Base-by-base conservation (phyloP, 1,139 yeast species). In the Scheffersomyces illinoinensis region DNA sequence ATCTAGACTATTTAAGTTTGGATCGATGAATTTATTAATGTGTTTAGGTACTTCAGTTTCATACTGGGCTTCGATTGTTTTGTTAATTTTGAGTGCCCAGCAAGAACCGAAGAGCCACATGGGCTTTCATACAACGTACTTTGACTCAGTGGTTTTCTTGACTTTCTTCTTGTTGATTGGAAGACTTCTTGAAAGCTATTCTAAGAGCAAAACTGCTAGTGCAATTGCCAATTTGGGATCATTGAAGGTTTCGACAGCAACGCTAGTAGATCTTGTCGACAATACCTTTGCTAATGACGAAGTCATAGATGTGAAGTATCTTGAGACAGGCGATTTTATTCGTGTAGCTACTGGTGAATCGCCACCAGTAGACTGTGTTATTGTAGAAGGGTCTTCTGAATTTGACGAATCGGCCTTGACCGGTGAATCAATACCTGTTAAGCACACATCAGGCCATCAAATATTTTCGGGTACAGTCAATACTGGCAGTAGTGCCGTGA, bases 351-450 rank as follows among this genome's bases (percentile, higher is more conserved):
- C 91, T 0, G 96, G 96, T 1, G 89, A 86, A 66, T 84, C 91
- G 0, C 91, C 92, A 1, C 88, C 93, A 1, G 85, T 86, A 3
- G 96, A 90, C 68, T 86, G 91, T 62, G 83, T 87, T 1, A 76
- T 90, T 21, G 73, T 83, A n/a, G 77, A 80, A 12, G 91, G 92
- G 1, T 66, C 71, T 1, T 71, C 90, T 0, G 84, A 84, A 50
- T 88, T 90, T 71, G 91, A 90, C 66, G 96, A 90, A 67, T 85
- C 92, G 52, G 91, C 93, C 23, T 76, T 90, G 19, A 90, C 96
- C 0, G 96, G 96, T 46, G 96, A 90, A 69, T 84, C 89, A 0
- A 71, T 73, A 17, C 82, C 86, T 0, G 83, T 85, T 5, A 73
- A 72, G 23, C 87, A 82, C 64, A 57, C 59, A 0, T 74, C 76